Evolutionary conservation across 1,139 yeast genomes (phyloP), one percentile per base, ranked within the genome.

Genomic region (Chernovozyma aurita): DNA sequence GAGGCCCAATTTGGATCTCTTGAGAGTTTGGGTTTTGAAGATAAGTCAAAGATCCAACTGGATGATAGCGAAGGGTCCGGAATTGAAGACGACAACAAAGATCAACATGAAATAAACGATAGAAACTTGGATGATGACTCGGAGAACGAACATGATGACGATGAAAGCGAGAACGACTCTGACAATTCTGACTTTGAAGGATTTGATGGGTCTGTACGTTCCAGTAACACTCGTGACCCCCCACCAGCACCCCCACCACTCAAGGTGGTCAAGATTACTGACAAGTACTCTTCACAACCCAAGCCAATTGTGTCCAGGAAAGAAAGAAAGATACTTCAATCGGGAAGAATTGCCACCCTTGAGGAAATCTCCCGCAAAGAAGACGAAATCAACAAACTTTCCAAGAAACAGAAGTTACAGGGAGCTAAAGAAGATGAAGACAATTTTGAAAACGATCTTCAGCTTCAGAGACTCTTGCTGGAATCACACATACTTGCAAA

Each of bases 401-500:
- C 62, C n/a, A 52, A 53, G 28, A 58, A 56, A 32, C 67, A 61
- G 42, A 51, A 48, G 33, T 48, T 44, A 4, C 53, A 53, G 35
- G 53, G 52, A 2, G 53, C 53, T 2, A 49, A 58, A 37, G 75
- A 69, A 44, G 75, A 70, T 28, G 54, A 52, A 4, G 75, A 68
- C 22, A 80, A 86, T 50, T 55, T 88, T 39, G 76, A 84, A 42
- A 85, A 90, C 47, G 97, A 90, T 57, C 51, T 88, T 20, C 94
- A 85, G 45, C 65, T 92, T 32, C 96, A 90, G 55, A 64, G 96
- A 39, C 73, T 92, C 30, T 65, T 92, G 26, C 72, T 73, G 42
- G 97, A 92, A 57, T 88, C 97, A 0, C 96, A 88, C 53, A 82
- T 92, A 27, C 64, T 92, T 37, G 73, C 90, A 13, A 34, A 28